A percentile compares a stretch with the other conserved stretches of the same genome.
phyloP scores from a whole-genome alignment of 148 eudicot genomes.

The Amaranthus cruentus region DNA sequence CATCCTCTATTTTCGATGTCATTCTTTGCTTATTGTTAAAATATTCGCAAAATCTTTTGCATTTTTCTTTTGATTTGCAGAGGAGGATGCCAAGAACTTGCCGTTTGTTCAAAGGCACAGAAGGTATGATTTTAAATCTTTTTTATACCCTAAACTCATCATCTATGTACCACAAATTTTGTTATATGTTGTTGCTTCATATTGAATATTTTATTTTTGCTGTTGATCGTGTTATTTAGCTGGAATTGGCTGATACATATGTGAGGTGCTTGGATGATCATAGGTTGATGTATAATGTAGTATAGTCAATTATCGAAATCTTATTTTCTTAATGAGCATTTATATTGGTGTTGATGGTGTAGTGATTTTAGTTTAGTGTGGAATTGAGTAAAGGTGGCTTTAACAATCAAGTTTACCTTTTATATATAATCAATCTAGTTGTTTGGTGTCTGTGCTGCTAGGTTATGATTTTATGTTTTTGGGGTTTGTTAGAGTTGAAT shows the following conservation, averaged over 20 bases:
- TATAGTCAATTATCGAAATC: background rate
- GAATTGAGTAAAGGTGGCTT: background rate
- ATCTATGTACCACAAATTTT: background rate
- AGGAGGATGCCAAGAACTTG: slow-evolving; percentile 82
- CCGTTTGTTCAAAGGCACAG: slow-evolving; percentile 74
- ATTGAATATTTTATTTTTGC: background rate
- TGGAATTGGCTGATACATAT: background rate
- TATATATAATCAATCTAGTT: background rate
- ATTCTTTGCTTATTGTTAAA: background rate
- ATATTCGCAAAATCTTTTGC: background rate
- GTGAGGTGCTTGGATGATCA: background rate
- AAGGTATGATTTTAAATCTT: slow-evolving; percentile 19
- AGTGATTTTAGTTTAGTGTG: background rate
- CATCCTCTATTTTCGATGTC: background rate
- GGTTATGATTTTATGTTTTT: background rate
- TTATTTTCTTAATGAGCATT: background rate
- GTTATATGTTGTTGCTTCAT: background rate
- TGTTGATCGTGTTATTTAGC: background rate
- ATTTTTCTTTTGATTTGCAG: slow-evolving; percentile 26
- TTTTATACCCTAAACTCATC: slow-evolving; percentile 25
- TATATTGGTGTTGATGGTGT: background rate
- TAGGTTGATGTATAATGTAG: too few species aligned
- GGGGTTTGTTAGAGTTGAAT: background rate
- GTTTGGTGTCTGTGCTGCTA: background rate
- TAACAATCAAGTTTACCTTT: too few species aligned